phyloP scores from a whole-genome alignment of 345 rosid genomes.

The Geranium rotundifolium region DNA sequence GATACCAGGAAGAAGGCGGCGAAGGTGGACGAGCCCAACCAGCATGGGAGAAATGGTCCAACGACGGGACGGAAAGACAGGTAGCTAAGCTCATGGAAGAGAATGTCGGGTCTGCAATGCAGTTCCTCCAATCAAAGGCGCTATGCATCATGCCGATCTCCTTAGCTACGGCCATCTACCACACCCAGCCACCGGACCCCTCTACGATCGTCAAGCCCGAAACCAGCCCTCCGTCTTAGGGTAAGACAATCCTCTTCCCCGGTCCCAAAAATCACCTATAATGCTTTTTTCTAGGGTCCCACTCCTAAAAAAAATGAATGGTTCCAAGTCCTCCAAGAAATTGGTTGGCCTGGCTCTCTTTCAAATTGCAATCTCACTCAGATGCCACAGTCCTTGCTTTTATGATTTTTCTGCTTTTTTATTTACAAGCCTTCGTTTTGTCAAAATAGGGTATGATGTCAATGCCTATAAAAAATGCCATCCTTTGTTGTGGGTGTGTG shows the following conservation, averaged over 20 bases:
- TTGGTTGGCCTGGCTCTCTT: slow-evolving; percentile 14
- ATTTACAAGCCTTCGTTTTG: slow-evolving; percentile 20
- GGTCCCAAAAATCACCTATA: too few species aligned
- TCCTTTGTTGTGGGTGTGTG: slow-evolving; percentile 12
- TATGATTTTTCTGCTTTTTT: slow-evolving; percentile 2
- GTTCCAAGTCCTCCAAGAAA: slow-evolving; percentile 18
- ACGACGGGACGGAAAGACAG: slow-evolving; percentile 84
- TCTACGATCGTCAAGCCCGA: slow-evolving; percentile 70
- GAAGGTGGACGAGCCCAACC: slow-evolving; percentile 80
- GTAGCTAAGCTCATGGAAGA: slow-evolving; percentile 99
- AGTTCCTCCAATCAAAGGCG: slow-evolving; percentile 90
- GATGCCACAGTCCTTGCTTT: slow-evolving; percentile 33
- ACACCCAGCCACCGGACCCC: slow-evolving; percentile 66
- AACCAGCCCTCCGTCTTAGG: slow-evolving; percentile 55
- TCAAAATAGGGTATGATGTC: slow-evolving; percentile 33
- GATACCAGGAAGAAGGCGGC: slow-evolving; percentile 58
- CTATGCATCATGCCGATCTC: slow-evolving; percentile 99
- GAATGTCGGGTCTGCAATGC: slow-evolving; percentile 96
- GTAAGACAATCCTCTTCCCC: slow-evolving; percentile 26
- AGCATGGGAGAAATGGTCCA: slow-evolving; percentile 97
- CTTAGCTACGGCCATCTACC: slow-evolving; percentile 84
- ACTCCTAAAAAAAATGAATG: slow-evolving; percentile 4
- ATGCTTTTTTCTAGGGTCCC: too few species aligned
- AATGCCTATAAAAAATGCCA: slow-evolving; percentile 15
- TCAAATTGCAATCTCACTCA: slow-evolving; percentile 57